phyloP scores from a whole-genome alignment of 2,329 filamentous ascomycete species.

The Knoxdaviesia capensis region DNA sequence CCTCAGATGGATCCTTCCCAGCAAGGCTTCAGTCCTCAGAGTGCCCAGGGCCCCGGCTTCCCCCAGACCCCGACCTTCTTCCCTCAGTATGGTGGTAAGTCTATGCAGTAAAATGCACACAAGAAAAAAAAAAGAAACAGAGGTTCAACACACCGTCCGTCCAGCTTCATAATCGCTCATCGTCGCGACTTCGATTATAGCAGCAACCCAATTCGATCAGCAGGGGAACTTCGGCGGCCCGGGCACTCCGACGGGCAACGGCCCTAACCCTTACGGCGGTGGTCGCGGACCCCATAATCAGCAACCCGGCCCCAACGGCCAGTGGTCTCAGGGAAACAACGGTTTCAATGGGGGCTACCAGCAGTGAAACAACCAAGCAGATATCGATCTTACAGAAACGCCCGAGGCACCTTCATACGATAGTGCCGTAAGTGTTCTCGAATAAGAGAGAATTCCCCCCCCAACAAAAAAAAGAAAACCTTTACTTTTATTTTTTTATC shows the following conservation, averaged over 20 bases:
- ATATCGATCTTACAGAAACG: no score
- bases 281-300: constrained; percentile 51
- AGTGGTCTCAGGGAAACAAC: constrained; percentile 35
- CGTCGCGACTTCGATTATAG: no score
- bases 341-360: constrained; percentile 42
- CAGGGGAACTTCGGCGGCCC: constrained; percentile 45
- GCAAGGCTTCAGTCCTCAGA: constrained; percentile 51
- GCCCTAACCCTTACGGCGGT: constrained; percentile 63
- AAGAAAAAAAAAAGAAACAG: no score
- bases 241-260: constrained; percentile 35
- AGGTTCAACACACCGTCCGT: no score
- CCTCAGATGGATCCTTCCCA: constrained; percentile 59
- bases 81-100: constrained; percentile 74
- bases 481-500: no score
- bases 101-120: not conserved
- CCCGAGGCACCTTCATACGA: no score
- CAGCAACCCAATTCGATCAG: constrained; percentile 22
- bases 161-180: no score
- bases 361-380: constrained; percentile 19
- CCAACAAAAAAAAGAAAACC: no score
- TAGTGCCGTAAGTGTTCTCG: no score
- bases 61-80: constrained; percentile 75
- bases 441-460: no score
- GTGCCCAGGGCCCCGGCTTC: constrained; percentile 50
- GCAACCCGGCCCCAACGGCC: constrained; percentile 33